Percentiles rank a stretch among this genome's conserved stretches.
These are phyloP conservation scores for Cercospora zeina DNA, from an alignment of 2,329 filamentous ascomycete genomes.

Conservation along the genomic window DNA sequence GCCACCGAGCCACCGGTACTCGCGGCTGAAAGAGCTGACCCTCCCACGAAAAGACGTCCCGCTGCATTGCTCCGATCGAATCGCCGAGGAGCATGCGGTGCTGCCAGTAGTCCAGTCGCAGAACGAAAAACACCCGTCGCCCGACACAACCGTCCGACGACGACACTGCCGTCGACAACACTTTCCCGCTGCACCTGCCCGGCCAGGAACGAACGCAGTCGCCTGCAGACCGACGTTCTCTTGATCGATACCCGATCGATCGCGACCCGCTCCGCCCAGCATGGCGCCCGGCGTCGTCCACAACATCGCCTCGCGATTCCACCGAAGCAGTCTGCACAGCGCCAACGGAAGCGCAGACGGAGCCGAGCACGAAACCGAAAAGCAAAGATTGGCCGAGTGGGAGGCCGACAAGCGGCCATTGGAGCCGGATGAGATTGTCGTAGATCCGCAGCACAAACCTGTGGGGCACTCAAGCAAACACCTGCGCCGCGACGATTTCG, in stretches of 20 bases:
- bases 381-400: slow-evolving; percentile 50
- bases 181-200: neutral
- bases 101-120: neutral
- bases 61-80: slow-evolving; percentile 4
- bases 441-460: slow-evolving; percentile 47
- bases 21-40: slow-evolving; percentile 8
- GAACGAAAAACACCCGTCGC: neutral
- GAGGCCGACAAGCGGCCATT: slow-evolving; percentile 48
- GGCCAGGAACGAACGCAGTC: neutral
- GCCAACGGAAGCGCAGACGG: slow-evolving; percentile 30
- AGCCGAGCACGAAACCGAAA: slow-evolving; percentile 50
- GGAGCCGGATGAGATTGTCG: slow-evolving; percentile 46
- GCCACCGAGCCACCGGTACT: slow-evolving; percentile 2
- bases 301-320: slow-evolving; percentile 41
- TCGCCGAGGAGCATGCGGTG: slow-evolving; percentile 18
- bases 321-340: slow-evolving; percentile 37
- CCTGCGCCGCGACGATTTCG: slow-evolving; percentile 62
- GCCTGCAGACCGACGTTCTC: neutral
- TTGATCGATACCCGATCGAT: neutral
- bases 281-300: slow-evolving; percentile 41
- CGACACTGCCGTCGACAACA: neutral
- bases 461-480: slow-evolving; percentile 52
- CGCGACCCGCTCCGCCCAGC: slow-evolving; percentile 4
- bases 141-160: neutral
- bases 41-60: neutral